A percentile compares a stretch with the other conserved stretches of the same genome.
Conservation (phyloP, 345 rosid species). For the Brassica incana region DNA sequence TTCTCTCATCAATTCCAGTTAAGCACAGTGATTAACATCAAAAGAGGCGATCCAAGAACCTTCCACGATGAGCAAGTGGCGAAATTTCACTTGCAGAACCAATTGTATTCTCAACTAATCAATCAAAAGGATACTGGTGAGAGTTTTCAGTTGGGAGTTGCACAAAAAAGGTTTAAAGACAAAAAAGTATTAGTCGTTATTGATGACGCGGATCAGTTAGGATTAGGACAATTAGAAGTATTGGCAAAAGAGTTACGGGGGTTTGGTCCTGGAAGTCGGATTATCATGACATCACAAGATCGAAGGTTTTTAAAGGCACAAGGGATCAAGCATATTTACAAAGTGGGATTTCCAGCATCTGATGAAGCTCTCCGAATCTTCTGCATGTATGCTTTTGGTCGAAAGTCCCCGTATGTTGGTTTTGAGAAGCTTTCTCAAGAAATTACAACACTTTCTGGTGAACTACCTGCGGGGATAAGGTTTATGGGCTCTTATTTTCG, state of each 20-base stretch:
- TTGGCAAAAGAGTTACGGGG: neutral
- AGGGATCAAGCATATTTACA: neutral
- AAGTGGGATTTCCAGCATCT: neutral
- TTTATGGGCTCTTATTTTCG: neutral
- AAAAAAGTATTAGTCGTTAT: slow-evolving; percentile 23
- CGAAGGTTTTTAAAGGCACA: neutral
- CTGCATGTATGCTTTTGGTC: neutral
- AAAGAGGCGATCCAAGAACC: too few species aligned
- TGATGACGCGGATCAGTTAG: slow-evolving; percentile 10
- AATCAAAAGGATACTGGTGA: too few species aligned
- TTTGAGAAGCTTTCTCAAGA: neutral
- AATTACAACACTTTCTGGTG: neutral
- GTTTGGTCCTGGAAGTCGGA: slow-evolving; percentile 19
- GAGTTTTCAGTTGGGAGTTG: neutral
- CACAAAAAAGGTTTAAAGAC: neutral
- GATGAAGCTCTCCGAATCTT: neutral
- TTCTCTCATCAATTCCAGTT: neutral
- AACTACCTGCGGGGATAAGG: neutral
- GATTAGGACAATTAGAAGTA: neutral
- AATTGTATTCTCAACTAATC: neutral
- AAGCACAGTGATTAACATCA: neutral
- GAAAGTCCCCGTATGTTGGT: neutral
- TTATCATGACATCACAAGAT: slow-evolving; percentile 1
- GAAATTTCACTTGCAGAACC: too few species aligned
- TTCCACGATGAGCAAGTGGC: too few species aligned